Conservation (phyloP, 225 moss, liverwort and hornwort genomes). For the Pseudoscleropodium purum region DNA sequence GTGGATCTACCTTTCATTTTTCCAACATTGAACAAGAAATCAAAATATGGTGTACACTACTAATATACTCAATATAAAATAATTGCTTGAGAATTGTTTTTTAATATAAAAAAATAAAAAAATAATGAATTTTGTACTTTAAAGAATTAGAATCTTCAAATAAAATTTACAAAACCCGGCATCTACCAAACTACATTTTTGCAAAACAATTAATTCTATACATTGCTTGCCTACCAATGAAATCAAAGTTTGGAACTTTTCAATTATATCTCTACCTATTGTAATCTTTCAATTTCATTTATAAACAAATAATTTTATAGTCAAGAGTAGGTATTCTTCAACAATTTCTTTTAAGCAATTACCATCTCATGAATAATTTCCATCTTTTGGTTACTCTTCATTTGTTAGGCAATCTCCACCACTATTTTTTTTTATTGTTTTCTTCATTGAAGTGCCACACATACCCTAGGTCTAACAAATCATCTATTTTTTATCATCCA, state of each 20-base stretch:
- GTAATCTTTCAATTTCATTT: neutral
- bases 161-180: too few relatives aligned
- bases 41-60: too few relatives aligned
- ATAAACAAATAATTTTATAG: neutral
- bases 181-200: neutral
- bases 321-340: neutral
- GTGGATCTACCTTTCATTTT: too few relatives aligned
- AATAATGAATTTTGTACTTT: too few relatives aligned
- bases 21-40: too few relatives aligned
- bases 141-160: too few relatives aligned
- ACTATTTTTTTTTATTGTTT: too few relatives aligned
- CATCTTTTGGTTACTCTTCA: neutral
- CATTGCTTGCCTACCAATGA: neutral
- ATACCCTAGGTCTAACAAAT: neutral
- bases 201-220: neutral
- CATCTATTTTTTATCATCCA: neutral
- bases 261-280: neutral
- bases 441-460: neutral
- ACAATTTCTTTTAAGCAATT: neutral
- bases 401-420: too few relatives aligned
- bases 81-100: too few relatives aligned
- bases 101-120: too few relatives aligned
- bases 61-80: too few relatives aligned
- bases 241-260: neutral
- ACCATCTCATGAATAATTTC: neutral